These are phyloP conservation scores for Metarhizium humberi DNA, from an alignment of 2,329 filamentous ascomycete genomes.

Conservation along the genomic window DNA sequence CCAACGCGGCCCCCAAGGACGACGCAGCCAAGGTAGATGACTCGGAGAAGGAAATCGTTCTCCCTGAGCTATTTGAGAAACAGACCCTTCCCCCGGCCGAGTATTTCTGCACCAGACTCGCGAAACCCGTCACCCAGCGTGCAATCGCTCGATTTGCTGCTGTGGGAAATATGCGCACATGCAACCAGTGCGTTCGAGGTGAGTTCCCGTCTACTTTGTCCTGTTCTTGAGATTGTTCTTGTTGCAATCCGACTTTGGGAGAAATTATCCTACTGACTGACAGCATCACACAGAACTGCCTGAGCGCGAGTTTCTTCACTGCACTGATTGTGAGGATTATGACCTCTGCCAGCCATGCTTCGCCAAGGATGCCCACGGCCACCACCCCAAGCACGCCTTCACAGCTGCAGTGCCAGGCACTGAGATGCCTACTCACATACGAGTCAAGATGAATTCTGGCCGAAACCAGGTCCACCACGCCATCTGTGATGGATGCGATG, in stretches of 20 bases:
- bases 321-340: slow-evolving; percentile 76
- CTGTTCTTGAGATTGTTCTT: background rate
- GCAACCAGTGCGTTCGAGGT: slow-evolving; percentile 52
- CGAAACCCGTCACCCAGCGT: background rate
- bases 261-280: background rate
- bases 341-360: slow-evolving; percentile 87
- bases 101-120: background rate
- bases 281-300: slow-evolving; percentile 44
- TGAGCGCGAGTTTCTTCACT: slow-evolving; percentile 77
- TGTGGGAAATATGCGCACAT: slow-evolving; percentile 47
- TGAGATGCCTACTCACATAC: slow-evolving; percentile 50
- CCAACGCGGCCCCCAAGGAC: slow-evolving; percentile 8
- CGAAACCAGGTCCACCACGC: slow-evolving; percentile 77
- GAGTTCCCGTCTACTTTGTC: slow-evolving; percentile 1
- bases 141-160: slow-evolving; percentile 8
- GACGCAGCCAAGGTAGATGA: slow-evolving; percentile 6
- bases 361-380: slow-evolving; percentile 66
- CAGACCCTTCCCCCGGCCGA: background rate
- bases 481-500: slow-evolving; percentile 90
- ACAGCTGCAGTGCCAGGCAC: slow-evolving; percentile 55
- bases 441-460: slow-evolving; percentile 64
- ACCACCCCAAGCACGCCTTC: slow-evolving; percentile 83
- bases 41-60: background rate
- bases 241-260: background rate
- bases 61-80: background rate